Conservation (phyloP, 225 moss, liverwort and hornwort genomes). For the Climacium dendroides region DNA sequence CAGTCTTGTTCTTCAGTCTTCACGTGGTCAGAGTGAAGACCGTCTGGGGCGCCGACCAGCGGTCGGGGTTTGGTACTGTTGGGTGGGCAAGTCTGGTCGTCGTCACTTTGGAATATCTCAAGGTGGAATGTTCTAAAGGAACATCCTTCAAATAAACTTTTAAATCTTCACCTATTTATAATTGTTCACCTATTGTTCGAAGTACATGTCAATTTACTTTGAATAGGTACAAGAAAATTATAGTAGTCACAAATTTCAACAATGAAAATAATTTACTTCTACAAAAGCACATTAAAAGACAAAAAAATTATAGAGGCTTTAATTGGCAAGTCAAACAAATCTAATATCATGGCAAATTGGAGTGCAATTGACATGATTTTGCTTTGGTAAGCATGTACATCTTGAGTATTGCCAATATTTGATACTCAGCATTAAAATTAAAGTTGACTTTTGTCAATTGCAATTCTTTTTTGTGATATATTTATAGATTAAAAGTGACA, state of each 20-base stretch:
- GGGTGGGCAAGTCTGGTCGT: neutral
- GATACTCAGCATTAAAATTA: too few species aligned
- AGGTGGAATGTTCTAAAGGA: neutral
- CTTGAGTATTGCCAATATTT: neutral
- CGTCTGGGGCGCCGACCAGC: neutral
- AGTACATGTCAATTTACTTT: neutral
- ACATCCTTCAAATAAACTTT: neutral
- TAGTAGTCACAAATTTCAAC: neutral
- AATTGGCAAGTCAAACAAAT: neutral
- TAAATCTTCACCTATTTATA: neutral
- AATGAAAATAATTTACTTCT: fast-evolving
- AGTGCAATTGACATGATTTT: neutral
- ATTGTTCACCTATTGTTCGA: too few species aligned
- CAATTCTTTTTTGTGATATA: too few species aligned
- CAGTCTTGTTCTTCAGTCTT: neutral
- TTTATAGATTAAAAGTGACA: too few species aligned
- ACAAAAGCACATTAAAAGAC: neutral
- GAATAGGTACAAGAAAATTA: neutral
- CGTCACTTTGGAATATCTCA: neutral
- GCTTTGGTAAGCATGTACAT: too few species aligned
- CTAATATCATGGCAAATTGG: neutral
- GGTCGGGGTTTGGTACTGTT: neutral
- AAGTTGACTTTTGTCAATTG: too few species aligned
- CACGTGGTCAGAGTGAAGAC: neutral
- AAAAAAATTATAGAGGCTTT: neutral